Conservation (phyloP, 2,329 filamentous ascomycete genomes). For the Fusarium sp. region DNA sequence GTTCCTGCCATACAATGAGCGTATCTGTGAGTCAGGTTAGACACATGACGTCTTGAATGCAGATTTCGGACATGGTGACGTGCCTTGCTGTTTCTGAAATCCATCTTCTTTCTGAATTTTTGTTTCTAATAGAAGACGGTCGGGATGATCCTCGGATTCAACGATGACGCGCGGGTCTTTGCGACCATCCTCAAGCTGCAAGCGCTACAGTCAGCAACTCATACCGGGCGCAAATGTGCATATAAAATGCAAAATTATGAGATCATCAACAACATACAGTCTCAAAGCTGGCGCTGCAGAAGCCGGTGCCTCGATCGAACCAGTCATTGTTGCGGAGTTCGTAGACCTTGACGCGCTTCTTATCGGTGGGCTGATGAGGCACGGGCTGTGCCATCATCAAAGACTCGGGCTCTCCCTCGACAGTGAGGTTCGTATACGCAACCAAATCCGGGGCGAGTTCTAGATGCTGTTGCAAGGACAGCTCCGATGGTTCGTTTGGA, state of each 20-base stretch:
- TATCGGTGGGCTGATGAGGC: constrained; percentile 76
- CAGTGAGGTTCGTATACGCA: constrained; percentile 61
- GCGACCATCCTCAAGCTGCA: constrained; percentile 68
- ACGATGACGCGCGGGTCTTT: constrained; percentile 92
- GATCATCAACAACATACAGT: constrained; percentile 68
- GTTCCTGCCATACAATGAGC: constrained; percentile 97
- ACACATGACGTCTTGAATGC: constrained; percentile 39
- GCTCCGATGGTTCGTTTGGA: constrained; percentile 64
- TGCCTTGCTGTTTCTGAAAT: constrained; percentile 98
- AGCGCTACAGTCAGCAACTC: constrained; percentile 45
- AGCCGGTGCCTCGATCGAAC: constrained; percentile 97
- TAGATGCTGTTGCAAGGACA: constrained; percentile 71
- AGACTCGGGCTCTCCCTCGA: constrained; percentile 69
- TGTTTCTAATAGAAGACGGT: constrained; percentile 86
- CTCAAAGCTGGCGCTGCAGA: constrained; percentile 83
- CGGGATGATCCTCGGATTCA: constrained; percentile 91
- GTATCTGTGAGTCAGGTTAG: constrained; percentile 74
- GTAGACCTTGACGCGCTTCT: constrained; percentile 95
- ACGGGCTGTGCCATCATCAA: constrained; percentile 79
- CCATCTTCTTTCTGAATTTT: constrained; percentile 93
- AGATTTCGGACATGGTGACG: constrained; percentile 42
- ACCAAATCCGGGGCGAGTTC: constrained; percentile 67
- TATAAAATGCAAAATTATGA: constrained; percentile 8
- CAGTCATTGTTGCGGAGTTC: constrained; percentile 99
- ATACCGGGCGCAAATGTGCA: constrained; percentile 20